Base-by-base conservation (phyloP, 768 basidiomycete genomes). In the Mycena rebaudengoi region DNA sequence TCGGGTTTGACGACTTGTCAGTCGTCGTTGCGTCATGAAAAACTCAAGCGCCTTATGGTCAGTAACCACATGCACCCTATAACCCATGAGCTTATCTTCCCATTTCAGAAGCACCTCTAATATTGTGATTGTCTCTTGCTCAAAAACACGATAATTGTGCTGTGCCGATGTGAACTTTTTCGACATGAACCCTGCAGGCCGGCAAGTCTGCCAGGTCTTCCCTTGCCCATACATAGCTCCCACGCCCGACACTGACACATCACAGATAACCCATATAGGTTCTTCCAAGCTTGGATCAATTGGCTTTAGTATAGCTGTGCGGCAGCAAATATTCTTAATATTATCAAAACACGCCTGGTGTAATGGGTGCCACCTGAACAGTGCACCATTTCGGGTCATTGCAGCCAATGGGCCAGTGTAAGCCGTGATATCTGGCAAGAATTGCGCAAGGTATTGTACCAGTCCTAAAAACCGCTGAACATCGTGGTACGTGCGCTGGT, bases 391-490 rank as follows among this genome's bases (percentile, higher is more conserved):
- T 16, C 51, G 45, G 0, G 44, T 53, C 45, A 80, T 77, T 0
- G 57, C 51, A 7, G 73, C 54, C 7, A 84, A 53, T 2, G 78
- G 78, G 0, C 67, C 65, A 0, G 74, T 78, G 39, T 73, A 81
- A 2, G 70, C 51, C 0, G 78, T 70, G 1, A 81, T 58, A 46
- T 80, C 71, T 0, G 79, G 78, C 53, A 82, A 67, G 60, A 78
- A 80, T 6, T 73, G 71, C 3, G 71, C 70, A 4, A 80, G 25
- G 46, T 78, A 79, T 26, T 78, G 62, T 1, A 78, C 71, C 0
- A 79, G 63, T 4, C 79, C 76, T 0, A 79, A 62, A 50, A 80
- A 80, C 11, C 69, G 48, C 25, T 74, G 74, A 0, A 80, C 68
- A 1, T 78, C 75, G 25, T 70, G 52, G 25, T 70, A 71, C 2